Evolutionary conservation across 805 yeast species (phyloP).

Genomic region (Wickerhamiella australiensis): DNA sequence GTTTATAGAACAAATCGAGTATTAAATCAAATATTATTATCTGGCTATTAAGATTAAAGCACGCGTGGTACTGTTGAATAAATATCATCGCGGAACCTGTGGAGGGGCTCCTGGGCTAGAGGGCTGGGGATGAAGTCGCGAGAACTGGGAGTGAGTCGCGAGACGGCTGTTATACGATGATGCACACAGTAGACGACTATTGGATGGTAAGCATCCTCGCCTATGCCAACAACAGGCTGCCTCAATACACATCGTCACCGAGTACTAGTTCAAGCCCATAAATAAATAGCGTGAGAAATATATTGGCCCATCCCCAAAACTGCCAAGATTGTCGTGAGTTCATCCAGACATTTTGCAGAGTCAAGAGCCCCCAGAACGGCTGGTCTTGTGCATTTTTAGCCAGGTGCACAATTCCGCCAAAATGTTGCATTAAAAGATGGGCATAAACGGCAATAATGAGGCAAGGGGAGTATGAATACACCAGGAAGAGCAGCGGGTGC

Average conservation of each 20-base stretch:
- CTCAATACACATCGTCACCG: constrained; percentile 7
- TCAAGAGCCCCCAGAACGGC: constrained; percentile 15
- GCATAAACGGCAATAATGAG: constrained; percentile 91
- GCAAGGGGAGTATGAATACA: constrained; percentile 87
- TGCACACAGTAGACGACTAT: too few relatives aligned
- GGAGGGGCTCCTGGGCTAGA: too few relatives aligned
- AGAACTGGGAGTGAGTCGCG: too few relatives aligned
- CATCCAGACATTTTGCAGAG: constrained; percentile 28
- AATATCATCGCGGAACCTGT: not conserved
- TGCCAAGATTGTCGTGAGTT: constrained; percentile 54
- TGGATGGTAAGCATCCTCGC: too few relatives aligned
- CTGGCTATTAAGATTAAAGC: not conserved
- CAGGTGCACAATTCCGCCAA: constrained; percentile 22
- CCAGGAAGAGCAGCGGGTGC: constrained; percentile 28
- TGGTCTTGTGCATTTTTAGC: constrained; percentile 8
- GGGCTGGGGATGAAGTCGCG: too few relatives aligned
- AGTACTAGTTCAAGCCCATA: constrained; percentile 62
- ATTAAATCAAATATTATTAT: too few relatives aligned
- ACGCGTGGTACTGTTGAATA: not conserved
- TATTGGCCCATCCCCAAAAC: constrained; percentile 95
- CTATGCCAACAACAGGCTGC: too few relatives aligned
- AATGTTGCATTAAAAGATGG: constrained; percentile 77
- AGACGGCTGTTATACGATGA: too few relatives aligned
- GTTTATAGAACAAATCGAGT: too few relatives aligned
- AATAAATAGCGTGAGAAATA: constrained; percentile 63